Evolutionary conservation across 495 filamentous ascomycete species (phyloP).

Genomic region (Aspergillus cristatus): DNA sequence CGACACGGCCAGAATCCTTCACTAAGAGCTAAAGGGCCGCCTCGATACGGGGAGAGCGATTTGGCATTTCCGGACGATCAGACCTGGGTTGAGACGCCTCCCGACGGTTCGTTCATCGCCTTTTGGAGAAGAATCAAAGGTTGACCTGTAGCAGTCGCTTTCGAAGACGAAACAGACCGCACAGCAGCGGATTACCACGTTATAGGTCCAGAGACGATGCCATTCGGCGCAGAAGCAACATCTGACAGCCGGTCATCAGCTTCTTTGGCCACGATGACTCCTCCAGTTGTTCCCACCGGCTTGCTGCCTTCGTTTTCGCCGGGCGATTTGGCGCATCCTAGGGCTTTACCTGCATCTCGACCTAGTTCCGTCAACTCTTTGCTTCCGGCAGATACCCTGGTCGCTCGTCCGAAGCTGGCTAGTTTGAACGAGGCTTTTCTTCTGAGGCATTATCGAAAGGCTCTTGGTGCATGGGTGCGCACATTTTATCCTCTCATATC

Average conservation of each 20-base stretch:
- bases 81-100: slow-evolving; percentile 25
- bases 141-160: slow-evolving; percentile 25
- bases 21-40: slow-evolving; percentile 28
- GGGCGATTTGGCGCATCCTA: slow-evolving; percentile 9
- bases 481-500: too few species aligned
- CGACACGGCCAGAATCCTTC: slow-evolving; percentile 38
- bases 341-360: slow-evolving; percentile 5
- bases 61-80: slow-evolving; percentile 32
- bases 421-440: slow-evolving; percentile 34
- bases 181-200: slow-evolving; percentile 34
- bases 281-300: slow-evolving; percentile 4
- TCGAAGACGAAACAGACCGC: slow-evolving; percentile 35
- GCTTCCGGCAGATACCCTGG: slow-evolving; percentile 10
- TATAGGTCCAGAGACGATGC: slow-evolving; percentile 13
- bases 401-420: slow-evolving; percentile 17
- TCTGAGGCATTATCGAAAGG: slow-evolving; percentile 30
- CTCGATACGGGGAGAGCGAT: slow-evolving; percentile 36
- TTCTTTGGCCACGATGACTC: slow-evolving; percentile 20
- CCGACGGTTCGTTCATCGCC: slow-evolving; percentile 14
- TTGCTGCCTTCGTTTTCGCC: slow-evolving; percentile 6
- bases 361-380: slow-evolving; percentile 14
- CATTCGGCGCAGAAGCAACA: slow-evolving; percentile 13
- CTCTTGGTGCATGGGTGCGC: slow-evolving; percentile 30
- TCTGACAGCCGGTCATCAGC: slow-evolving; percentile 19
- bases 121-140: too few species aligned